Percentiles rank a stretch among this genome's conserved stretches.
Conservation (phyloP, 2,329 filamentous ascomycete species). For the Trichophyton mentagrophytes region DNA sequence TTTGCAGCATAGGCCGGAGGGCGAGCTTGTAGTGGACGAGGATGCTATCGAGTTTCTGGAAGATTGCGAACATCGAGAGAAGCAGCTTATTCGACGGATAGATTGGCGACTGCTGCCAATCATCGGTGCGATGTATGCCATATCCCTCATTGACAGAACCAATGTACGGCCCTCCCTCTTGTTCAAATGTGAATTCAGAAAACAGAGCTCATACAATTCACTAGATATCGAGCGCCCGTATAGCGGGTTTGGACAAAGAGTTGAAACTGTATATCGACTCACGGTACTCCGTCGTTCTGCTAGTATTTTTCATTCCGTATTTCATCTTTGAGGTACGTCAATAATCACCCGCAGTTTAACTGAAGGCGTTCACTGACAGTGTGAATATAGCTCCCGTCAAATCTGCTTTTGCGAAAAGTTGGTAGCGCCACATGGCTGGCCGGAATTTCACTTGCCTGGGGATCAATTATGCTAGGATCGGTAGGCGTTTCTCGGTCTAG, state of each 20-base stretch:
- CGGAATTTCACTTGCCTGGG: constrained; percentile 12
- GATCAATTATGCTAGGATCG: constrained; percentile 10
- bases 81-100: constrained; percentile 34
- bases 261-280: constrained; percentile 10
- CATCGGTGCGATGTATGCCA: constrained; percentile 56
- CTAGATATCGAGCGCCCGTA: constrained; percentile 9
- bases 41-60: not conserved
- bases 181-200: not conserved
- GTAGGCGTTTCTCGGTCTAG: not conserved
- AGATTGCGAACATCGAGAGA: constrained; percentile 17
- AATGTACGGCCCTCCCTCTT: constrained; percentile 39
- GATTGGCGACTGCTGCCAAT: constrained; percentile 53
- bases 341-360: not conserved
- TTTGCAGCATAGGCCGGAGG: not conserved
- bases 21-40: not conserved
- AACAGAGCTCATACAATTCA: not conserved
- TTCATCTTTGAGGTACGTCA: constrained; percentile 14
- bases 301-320: constrained; percentile 16
- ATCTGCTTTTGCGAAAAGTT: constrained; percentile 11
- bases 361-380: not conserved
- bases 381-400: constrained; percentile 10
- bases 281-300: constrained; percentile 11
- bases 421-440: constrained; percentile 13
- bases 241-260: constrained; percentile 12
- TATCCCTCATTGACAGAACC: constrained; percentile 65